A percentile compares a stretch with the other conserved stretches of the same genome.
These are phyloP conservation scores for Arabidopsis thaliana DNA, from an alignment of 345 rosid species.

Conservation along the genomic window TAIR10.1 NC_003074.8:6190501-6191000, in stretches of 20 bases:
- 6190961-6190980: too few species aligned
- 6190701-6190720: slow-evolving; percentile 20
- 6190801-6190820: slow-evolving; percentile 30
- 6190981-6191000: background rate
- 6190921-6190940: background rate
- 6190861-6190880: background rate
- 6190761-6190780: slow-evolving; percentile 34
- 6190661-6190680: slow-evolving; percentile 15
- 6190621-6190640: slow-evolving; percentile 18
- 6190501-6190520: slow-evolving; percentile 5
- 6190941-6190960: too few species aligned
- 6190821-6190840: background rate
- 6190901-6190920: background rate
- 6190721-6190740: slow-evolving; percentile 24
- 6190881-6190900: background rate
- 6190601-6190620: background rate
- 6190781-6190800: slow-evolving; percentile 29
- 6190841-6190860: background rate
- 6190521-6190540: background rate
- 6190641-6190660: slow-evolving; percentile 25
- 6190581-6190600: background rate
- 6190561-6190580: background rate
- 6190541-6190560: background rate
- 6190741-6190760: slow-evolving; percentile 5
- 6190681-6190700: slow-evolving; percentile 26